Base-by-base conservation (phyloP, 2,329 filamentous ascomycete genomes). In the Neopestalotiopsis clavispora region DNA sequence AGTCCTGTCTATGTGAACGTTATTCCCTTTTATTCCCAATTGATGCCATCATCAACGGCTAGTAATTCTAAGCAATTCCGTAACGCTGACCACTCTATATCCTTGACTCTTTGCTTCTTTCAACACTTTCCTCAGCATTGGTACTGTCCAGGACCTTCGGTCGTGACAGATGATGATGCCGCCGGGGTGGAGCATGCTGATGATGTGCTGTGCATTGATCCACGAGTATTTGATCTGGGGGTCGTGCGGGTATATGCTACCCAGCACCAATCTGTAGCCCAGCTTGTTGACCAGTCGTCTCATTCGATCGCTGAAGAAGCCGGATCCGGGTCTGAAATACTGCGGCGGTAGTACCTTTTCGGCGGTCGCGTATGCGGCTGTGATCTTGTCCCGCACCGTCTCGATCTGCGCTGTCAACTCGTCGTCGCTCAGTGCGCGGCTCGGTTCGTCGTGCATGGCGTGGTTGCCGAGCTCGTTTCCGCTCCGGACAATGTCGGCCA, bases 101-200 rank as follows among this genome's bases (percentile, higher is more conserved):
- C 93, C 94, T 72, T 87, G 85, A 71, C 83, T 83, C 79, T 83
- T 90, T 75, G 97, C 81, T 77, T 93, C 91, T 0, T 92, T 92
- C 72, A 97, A 79, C 52, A 96, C 91, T 69, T 83, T 87, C 52
- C 84, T 83, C 80, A 97, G 77, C 93, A 97, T 96, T 0, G 92
- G 91, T 62, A 87, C 84, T 32, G 94, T 97, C 93, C 94, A 97
- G n/a, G 85, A 83, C 75, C 94, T 85, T 72, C 94, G 80, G 82
- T 97, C 94, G 82, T 97, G 94, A 76, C 94, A 95, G 65, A 97
- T 91, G 70, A 97, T 90, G 68, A 97, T 91, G 34, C 88, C 91
- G 0, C 94, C 94, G 0, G 92, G 90, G 61, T 88, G 84, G 45
- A 92, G 84, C 91, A 94, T 94, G 80, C 92, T 94, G 73, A 97